phyloP scores from a whole-genome alignment of 257 asterid genomes.

The Salvia miltiorrhiza region DNA sequence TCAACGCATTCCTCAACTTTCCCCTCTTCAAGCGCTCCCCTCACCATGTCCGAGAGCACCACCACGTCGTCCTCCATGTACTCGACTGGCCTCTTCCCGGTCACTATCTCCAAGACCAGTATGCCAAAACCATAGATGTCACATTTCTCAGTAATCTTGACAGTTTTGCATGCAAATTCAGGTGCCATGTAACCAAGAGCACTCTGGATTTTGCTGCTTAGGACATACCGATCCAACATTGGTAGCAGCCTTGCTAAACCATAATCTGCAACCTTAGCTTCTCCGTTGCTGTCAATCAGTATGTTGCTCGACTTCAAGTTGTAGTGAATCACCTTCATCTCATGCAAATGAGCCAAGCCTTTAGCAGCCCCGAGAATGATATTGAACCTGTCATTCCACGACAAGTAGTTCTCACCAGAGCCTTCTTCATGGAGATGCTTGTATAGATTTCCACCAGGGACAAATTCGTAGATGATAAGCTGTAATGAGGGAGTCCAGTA shows the following conservation, averaged over 20 bases:
- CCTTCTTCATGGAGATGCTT: constrained; percentile 73
- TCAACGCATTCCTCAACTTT: constrained; percentile 73
- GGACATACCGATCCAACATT: constrained; percentile 66
- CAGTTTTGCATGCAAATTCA: constrained; percentile 80
- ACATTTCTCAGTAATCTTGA: constrained; percentile 83
- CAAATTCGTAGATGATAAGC: constrained; percentile 77
- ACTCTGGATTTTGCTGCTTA: constrained; percentile 89
- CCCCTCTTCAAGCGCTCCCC: constrained; percentile 83
- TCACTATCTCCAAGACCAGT: constrained; percentile 63
- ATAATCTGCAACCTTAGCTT: constrained; percentile 77
- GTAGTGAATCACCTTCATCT: constrained; percentile 71
- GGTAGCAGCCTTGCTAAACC: constrained; percentile 80
- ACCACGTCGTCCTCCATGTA: constrained; percentile 94
- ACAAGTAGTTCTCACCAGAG: constrained; percentile 40
- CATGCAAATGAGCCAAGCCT: constrained; percentile 74
- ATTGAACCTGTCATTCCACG: constrained; percentile 77
- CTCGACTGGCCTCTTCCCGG: constrained; percentile 87
- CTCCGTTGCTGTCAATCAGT: constrained; percentile 56
- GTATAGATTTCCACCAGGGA: constrained; percentile 74
- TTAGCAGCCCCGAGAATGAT: constrained; percentile 72
- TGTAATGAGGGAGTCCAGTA: constrained; percentile 90
- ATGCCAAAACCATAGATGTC: constrained; percentile 89
- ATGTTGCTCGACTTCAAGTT: constrained; percentile 81
- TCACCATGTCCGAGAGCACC: constrained; percentile 82
- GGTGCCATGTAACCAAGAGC: constrained; percentile 97